These are phyloP conservation scores for Lycium ferocissimum DNA, from an alignment of 257 asterid genomes.

Conservation along the genomic window DNA sequence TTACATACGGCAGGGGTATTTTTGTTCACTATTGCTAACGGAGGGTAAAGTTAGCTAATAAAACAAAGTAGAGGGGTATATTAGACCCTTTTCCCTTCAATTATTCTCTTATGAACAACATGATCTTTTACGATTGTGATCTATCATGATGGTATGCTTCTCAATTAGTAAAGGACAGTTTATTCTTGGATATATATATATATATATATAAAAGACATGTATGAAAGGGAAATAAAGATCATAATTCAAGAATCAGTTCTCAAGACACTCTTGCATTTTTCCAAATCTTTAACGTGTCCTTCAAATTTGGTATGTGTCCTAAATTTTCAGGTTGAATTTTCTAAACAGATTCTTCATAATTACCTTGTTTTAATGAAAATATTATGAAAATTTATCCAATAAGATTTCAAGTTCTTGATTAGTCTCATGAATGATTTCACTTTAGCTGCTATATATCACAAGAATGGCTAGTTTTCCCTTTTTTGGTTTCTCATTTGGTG, in stretches of 20 bases:
- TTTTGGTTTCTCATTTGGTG: neutral
- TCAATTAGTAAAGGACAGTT: no score
- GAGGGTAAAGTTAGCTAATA: no score
- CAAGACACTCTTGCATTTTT: slow-evolving; percentile 30
- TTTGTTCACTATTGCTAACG: no score
- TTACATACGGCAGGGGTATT: no score
- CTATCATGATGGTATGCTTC: no score
- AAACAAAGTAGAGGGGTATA: no score
- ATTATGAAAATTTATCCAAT: neutral
- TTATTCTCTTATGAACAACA: no score
- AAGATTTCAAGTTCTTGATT: neutral
- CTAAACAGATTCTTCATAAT: neutral
- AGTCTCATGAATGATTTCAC: neutral
- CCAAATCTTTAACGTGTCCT: slow-evolving; percentile 45
- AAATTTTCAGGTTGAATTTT: neutral
- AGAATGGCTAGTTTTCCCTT: neutral
- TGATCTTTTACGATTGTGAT: no score
- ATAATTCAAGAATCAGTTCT: slow-evolving; percentile 40
- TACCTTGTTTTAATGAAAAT: neutral
- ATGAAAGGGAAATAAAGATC: neutral
- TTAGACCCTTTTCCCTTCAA: no score
- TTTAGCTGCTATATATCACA: neutral
- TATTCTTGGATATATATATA: slow-evolving; percentile 24
- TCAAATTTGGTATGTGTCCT: slow-evolving; percentile 23
- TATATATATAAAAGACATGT: slow-evolving; percentile 6